Conservation (phyloP, 176 grass and related monocot species). For the Hordeum marinum region DNA sequence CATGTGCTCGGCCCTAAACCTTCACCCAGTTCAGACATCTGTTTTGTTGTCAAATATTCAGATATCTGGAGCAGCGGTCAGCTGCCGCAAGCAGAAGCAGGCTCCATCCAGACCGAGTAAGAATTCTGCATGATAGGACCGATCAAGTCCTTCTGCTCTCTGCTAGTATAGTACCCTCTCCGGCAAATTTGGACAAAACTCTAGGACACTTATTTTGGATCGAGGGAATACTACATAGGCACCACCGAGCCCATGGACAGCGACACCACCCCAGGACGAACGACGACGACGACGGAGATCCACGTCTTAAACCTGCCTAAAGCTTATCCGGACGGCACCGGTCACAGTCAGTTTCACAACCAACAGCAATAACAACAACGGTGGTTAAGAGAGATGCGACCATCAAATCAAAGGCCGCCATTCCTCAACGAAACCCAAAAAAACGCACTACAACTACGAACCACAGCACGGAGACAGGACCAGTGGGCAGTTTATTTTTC, state of each 20-base stretch:
- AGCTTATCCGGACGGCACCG: conserved; percentile 7
- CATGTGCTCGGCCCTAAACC: too few relatives aligned
- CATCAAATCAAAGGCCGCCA: not conserved
- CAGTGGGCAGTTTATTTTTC: not conserved
- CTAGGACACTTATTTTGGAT: too few relatives aligned
- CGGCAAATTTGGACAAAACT: too few relatives aligned
- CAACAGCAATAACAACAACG: not conserved
- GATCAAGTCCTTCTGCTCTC: too few relatives aligned
- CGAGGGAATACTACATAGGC: too few relatives aligned
- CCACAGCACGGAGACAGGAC: too few relatives aligned
- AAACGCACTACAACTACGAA: not conserved
- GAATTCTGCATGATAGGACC: too few relatives aligned
- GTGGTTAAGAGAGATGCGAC: conserved; percentile 27
- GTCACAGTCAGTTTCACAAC: not conserved
- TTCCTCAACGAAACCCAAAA: not conserved
- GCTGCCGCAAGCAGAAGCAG: too few relatives aligned
- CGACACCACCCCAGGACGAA: not conserved
- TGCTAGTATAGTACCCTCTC: too few relatives aligned
- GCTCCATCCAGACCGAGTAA: too few relatives aligned
- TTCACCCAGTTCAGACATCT: not conserved
- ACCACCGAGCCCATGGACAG: not conserved
- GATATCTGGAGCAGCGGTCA: too few relatives aligned
- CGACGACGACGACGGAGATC: not conserved
- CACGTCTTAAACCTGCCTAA: conserved; percentile 18
- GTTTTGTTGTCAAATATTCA: too few relatives aligned